Percentiles rank a stretch among this genome's conserved stretches.
Evolutionary conservation across 2,329 filamentous ascomycete species (phyloP).

Genomic region (Drechslerella stenobrocha): DNA sequence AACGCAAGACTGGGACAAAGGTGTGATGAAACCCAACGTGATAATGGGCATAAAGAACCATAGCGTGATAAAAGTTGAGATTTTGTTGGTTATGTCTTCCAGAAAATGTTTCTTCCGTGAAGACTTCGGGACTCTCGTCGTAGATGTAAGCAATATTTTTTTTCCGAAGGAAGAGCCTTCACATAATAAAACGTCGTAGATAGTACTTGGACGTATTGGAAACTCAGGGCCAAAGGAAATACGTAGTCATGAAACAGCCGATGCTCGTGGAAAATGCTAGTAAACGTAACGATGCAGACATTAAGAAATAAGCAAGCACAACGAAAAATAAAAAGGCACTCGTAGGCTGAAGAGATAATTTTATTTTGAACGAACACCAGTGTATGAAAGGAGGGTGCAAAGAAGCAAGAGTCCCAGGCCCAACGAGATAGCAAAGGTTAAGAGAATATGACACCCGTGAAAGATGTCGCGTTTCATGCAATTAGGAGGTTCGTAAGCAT

Average conservation of each 20-base stretch:
- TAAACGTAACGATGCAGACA: constrained; percentile 16
- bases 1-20: not conserved
- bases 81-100: constrained; percentile 5
- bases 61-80: not conserved
- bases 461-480: constrained; percentile 18
- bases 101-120: not conserved
- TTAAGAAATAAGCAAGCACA: constrained; percentile 11
- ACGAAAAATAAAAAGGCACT: constrained; percentile 13
- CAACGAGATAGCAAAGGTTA: constrained; percentile 8
- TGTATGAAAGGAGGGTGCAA: constrained; percentile 24
- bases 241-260: constrained; percentile 36
- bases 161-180: not conserved
- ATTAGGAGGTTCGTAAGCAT: constrained; percentile 25
- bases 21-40: not conserved
- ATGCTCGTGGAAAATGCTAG: constrained; percentile 37
- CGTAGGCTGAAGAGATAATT: constrained; percentile 14
- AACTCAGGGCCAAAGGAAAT: constrained; percentile 13
- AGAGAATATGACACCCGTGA: constrained; percentile 9
- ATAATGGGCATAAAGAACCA: constrained; percentile 1
- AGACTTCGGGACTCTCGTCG: not conserved
- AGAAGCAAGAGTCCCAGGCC: constrained; percentile 22
- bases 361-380: constrained; percentile 43
- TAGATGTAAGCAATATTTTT: not conserved
- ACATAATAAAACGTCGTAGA: not conserved
- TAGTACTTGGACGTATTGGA: not conserved